Conservation (phyloP, 352 stramenopile genomes). For the Globisporangium sylvaticum region DNA sequence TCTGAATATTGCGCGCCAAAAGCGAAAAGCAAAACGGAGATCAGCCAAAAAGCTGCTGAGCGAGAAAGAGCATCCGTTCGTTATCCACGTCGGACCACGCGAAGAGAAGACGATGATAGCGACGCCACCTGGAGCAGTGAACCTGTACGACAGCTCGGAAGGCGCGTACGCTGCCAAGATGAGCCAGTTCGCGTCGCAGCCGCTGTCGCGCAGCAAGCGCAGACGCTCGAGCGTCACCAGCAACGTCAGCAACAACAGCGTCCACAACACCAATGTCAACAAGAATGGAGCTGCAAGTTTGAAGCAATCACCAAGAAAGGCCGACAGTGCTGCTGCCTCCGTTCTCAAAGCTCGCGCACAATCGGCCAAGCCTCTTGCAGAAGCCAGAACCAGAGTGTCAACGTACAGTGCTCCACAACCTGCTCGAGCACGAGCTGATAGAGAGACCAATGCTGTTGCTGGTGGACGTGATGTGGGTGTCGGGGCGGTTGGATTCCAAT, state of each 20-base stretch:
- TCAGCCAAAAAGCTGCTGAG: neutral
- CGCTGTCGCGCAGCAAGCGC: constrained; percentile 13
- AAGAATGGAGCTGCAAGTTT: neutral
- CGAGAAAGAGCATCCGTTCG: neutral
- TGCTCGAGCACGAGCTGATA: too few species aligned
- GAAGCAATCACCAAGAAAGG: neutral
- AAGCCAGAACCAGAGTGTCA: neutral
- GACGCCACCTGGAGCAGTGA: neutral
- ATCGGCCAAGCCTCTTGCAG: neutral
- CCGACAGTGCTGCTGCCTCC: neutral
- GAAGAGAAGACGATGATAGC: neutral
- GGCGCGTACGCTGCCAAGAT: constrained; percentile 7
- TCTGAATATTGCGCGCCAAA: constrained; percentile 9
- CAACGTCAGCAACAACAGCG: neutral
- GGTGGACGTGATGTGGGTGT: neutral
- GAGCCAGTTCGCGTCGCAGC: constrained; percentile 16
- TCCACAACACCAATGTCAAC: neutral
- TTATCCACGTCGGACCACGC: neutral
- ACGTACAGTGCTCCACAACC: neutral
- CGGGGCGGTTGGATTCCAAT: constrained; percentile 28
- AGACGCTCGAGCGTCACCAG: constrained; percentile 10
- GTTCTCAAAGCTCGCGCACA: neutral
- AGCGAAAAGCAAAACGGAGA: constrained; percentile 9
- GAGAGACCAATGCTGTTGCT: too few species aligned
- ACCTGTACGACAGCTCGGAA: constrained; percentile 18